Percentiles rank a stretch among this genome's conserved stretches.
phyloP scores from a whole-genome alignment of 805 yeast species.

The Tetrapisispora nanseiensis region DNA sequence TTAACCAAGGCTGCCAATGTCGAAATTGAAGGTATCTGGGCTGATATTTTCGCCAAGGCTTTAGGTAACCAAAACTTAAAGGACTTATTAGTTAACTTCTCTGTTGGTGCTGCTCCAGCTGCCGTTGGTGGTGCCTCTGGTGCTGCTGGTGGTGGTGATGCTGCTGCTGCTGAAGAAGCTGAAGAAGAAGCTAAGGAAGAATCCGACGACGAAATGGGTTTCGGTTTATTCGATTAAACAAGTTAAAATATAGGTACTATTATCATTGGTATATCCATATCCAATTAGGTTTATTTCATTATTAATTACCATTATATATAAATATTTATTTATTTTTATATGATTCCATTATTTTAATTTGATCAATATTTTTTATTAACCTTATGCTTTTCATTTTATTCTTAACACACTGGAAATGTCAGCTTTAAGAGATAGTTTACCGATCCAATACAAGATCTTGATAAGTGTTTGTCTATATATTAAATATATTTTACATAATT shows the following conservation, averaged over 20 bases:
- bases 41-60: conserved; percentile 74
- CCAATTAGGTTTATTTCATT: neutral
- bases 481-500: no score
- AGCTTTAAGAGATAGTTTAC: no score
- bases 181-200: conserved; percentile 53
- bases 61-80: conserved; percentile 69
- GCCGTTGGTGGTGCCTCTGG: conserved; percentile 35
- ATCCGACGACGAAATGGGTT: conserved; percentile 80
- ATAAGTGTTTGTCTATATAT: no score
- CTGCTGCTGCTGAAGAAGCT: conserved; percentile 49
- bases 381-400: no score
- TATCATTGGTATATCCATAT: neutral
- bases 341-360: conserved; percentile 3
- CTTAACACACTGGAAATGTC: no score
- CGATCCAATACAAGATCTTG: no score
- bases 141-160: conserved; percentile 38
- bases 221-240: conserved; percentile 77
- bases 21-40: conserved; percentile 65
- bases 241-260: conserved; percentile 2
- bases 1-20: conserved; percentile 63
- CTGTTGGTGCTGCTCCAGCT: conserved; percentile 39
- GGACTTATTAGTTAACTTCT: conserved; percentile 52
- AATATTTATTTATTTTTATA: conserved; percentile 1
- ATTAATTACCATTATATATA: conserved; percentile 4
- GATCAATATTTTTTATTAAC: conserved; percentile 3